Base-by-base conservation (phyloP, 2,329 filamentous ascomycete genomes). In the Aureobasidium sp. region DNA sequence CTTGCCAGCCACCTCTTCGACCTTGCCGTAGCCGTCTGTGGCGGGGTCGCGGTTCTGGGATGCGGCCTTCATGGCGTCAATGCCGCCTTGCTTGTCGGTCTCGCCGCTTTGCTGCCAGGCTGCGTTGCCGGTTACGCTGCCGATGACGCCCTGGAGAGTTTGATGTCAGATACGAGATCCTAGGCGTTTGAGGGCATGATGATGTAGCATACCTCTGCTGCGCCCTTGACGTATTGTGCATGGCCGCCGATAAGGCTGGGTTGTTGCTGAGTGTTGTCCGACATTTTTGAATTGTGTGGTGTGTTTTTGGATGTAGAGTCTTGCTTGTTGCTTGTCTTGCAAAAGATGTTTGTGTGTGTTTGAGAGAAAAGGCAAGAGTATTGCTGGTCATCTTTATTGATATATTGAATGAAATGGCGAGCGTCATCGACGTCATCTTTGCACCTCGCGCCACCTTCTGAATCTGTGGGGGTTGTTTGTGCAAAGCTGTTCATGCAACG, bases 211-310 rank as follows among this genome's bases (percentile, higher is more conserved):
- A 86, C 87, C 76, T 87, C 84, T 61, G 83, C 81, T 7, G 83
- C 83, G 58, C 86, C 87, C 69, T 89, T 89, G 68, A 84, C 79
- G 68, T 88, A 90, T 69, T 88, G 83, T 35, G 79, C 85, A 70
- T 89, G 87, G 45, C 82, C 80, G 63, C 80, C 77, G 47, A 89
- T 69, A 65, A 90, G 84, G 48, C 85, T 80, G 22, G 85, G 82
- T 64, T 83, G 76, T 64, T 83, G 76, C 24, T 64, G 56, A 37
- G 59, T 62, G 63, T 65, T 64, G 59, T 64, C 65, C 29, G 65
- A 67, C 65, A 66, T 66, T 14, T 14, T 11, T 64, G 50, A 39
- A 44, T n/a, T 27, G 17, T 60, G 24, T 54, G 35, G 9, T 19
- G n/a, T 31, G 53, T 33, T 19, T 35, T 45, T 35, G n/a, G 9